Base-by-base conservation (phyloP, 2,329 filamentous ascomycete species). In the Sclerotinia glacialis region DNA sequence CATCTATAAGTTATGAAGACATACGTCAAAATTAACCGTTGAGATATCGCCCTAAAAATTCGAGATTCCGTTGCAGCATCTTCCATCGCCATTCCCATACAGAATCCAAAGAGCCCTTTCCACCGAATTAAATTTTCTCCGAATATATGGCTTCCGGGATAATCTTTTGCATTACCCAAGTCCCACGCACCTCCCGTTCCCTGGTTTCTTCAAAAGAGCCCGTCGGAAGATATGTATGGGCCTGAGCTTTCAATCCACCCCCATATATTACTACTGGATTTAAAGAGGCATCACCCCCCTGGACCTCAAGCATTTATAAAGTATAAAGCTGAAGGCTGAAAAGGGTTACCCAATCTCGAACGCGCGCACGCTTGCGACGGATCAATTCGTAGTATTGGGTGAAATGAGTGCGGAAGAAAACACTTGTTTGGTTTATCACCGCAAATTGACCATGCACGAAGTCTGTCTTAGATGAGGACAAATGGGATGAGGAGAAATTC, bases 371-470 rank as follows among this genome's bases (percentile, higher is more conserved):
- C 37, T 53, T 16, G 11, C 14, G 21, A 21, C 16, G 28, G 8
- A 37, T 34, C 28, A 56, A 46, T 56, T 49, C 16, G 62, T 56
- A 14, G 21, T 56, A 23, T 12, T 64, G 6, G 40, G 56, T 37
- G n/a, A 26, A 11, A 21, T 31, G 21, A 49, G 40, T 23, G 18
- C 11, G 12, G 34, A 56, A 46, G 52, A 56, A 21, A 40, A 26
- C 21, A 47, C 52, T 23, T 56, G 40, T 55, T 46, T 56, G n/a
- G n/a, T 56, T 2, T 64, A 56, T 21, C 52, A 56, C 28, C 31
- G 62, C 52, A 2, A 1, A 18, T 37, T 14, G 12, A 1, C 7
- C 12, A 56, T 64, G 40, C 40, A 52, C 7, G 50, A 64, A 14
- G 62, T n/a, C 18, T 47, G 62, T n/a, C 18, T 47, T 21, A 37